Base-by-base conservation (phyloP, 1,284 basidiomycete genomes). In the Thecaphora frezii region DNA sequence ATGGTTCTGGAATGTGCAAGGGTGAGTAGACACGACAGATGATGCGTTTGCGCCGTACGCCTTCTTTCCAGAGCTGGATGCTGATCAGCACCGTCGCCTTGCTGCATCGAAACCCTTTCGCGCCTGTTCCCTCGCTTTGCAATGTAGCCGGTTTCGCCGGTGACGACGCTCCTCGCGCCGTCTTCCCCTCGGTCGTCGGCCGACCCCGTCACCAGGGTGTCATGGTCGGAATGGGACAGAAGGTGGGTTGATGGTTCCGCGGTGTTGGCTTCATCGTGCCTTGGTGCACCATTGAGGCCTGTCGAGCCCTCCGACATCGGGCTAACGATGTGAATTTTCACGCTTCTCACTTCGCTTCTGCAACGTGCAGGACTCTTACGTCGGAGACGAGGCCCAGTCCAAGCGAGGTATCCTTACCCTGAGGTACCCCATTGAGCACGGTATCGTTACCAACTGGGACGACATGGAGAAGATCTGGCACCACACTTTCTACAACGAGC, bases 321-420 rank as follows among this genome's bases (percentile, higher is more conserved):
- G n/a, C n/a, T n/a, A n/a, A n/a, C n/a, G n/a, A n/a, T n/a, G n/a
- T n/a, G n/a, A n/a, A n/a, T n/a, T n/a, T n/a, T n/a, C n/a, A n/a
- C n/a, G n/a, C n/a, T n/a, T n/a, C n/a, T n/a, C n/a, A 19, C 33
- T 45, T 52, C 46, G 52, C 46, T 23, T 36, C 22, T 28, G 28
- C 28, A 13, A 5, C 7, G 16, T 30, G 10, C 23, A 68, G 71
- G 78, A 80, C 69, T 80, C 78, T 38, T 80, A 80, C 58, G 78
- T 80, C 55, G 78, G 78, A 65, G 91, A 93, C 78, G 91, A 93
- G 83, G 91, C 91, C 49, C 91, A 93, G 82, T 89, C 91, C 64
- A 93, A 93, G 85, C 89, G 91, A 84, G 91, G 91, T 86, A 91
- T 93, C 82, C 83, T 96, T 66, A 92, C 90, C 66, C 84, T 96